Evolutionary conservation across 805 yeast genomes (phyloP).

Genomic region (Grigorovia yakushimaensis): DNA sequence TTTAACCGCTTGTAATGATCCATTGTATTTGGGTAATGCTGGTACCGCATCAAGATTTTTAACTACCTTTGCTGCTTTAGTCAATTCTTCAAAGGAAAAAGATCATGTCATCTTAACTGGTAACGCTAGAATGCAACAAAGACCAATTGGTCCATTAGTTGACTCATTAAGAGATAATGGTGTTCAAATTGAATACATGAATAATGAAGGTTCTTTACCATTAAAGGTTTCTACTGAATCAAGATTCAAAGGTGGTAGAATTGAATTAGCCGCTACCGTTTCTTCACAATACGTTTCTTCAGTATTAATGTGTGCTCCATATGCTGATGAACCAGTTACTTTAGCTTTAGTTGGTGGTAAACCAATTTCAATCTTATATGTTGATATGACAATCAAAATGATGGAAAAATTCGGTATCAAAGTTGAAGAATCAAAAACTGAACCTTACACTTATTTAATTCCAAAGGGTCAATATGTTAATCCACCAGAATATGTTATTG

Average conservation of each 20-base stretch:
- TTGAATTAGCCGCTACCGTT: conserved; percentile 90
- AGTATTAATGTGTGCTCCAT: conserved; percentile 94
- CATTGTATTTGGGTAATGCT: conserved; percentile 87
- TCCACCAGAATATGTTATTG: conserved; percentile 80
- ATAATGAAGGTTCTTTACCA: conserved; percentile 77
- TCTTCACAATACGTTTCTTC: conserved; percentile 97
- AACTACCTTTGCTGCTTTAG: conserved; percentile 86
- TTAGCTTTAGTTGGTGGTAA: conserved; percentile 88
- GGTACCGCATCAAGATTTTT: conserved; percentile 96
- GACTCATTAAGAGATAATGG: conserved; percentile 84
- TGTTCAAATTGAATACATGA: conserved; percentile 58
- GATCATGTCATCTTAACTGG: conserved; percentile 69
- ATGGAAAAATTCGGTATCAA: conserved; percentile 82
- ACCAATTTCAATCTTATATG: conserved; percentile 91
- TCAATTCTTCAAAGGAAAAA: conserved; percentile 35
- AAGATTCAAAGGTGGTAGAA: conserved; percentile 79
- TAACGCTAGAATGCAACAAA: conserved; percentile 91
- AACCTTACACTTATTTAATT: conserved; percentile 78
- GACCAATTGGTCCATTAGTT: conserved; percentile 94
- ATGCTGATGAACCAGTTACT: conserved; percentile 81
- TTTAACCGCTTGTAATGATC: conserved; percentile 50
- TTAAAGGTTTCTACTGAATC: conserved; percentile 58
- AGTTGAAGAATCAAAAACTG: conserved; percentile 60
- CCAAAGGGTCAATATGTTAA: conserved; percentile 75
- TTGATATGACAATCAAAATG: conserved; percentile 95